Evolutionary conservation across 2,329 filamentous ascomycete genomes (phyloP).

Genomic region (Zymoseptoria pseudotritici): DNA sequence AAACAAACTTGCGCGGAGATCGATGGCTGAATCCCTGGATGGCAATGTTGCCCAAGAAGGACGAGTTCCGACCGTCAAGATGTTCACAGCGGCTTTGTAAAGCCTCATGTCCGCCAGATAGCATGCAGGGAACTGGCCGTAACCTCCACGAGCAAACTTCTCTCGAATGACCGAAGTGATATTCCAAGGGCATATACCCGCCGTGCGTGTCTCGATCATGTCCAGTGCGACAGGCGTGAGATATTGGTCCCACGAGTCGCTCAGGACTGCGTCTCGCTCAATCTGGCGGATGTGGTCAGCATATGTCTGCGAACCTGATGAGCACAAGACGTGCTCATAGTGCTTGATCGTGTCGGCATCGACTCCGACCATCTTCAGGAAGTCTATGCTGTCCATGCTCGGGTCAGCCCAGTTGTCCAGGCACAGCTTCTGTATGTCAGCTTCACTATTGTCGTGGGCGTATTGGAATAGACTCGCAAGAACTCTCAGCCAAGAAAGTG

Average conservation of each 20-base stretch:
- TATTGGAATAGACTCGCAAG: conserved; percentile 5
- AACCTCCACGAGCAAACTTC: background rate
- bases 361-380: conserved; percentile 3
- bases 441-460: conserved; percentile 4
- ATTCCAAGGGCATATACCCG: background rate
- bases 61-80: background rate
- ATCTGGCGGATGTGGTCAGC: background rate
- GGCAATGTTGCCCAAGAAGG: background rate
- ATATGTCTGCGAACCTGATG: background rate
- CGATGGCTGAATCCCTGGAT: background rate
- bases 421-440: conserved; percentile 1
- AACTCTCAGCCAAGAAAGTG: conserved; percentile 25
- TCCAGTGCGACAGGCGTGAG: background rate
- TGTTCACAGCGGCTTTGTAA: background rate
- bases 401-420: conserved; percentile 4
- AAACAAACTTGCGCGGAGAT: background rate
- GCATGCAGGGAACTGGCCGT: background rate
- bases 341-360: conserved; percentile 3
- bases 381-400: background rate
- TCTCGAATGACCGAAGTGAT: background rate
- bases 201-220: background rate
- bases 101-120: background rate
- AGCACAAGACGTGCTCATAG: conserved; percentile 6
- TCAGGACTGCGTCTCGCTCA: background rate
- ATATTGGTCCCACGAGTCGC: background rate